Evolutionary conservation across 2,329 filamentous ascomycete genomes (phyloP).

Genomic region (Fusarium dlaminii): DNA sequence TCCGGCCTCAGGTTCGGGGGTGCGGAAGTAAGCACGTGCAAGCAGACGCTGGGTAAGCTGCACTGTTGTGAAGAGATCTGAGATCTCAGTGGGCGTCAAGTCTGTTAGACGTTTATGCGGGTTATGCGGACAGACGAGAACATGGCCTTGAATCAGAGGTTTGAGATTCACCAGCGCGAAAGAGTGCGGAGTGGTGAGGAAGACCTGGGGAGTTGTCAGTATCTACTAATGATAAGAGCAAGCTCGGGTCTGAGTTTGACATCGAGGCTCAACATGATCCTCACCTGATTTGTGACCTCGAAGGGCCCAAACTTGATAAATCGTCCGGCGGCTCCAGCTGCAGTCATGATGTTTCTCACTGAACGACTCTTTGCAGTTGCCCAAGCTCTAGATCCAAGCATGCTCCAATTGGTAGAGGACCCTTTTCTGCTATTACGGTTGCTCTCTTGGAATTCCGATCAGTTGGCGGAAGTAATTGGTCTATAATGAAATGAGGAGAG

Average conservation of each 20-base stretch:
- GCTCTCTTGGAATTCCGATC: background rate
- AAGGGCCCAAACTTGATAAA: constrained; percentile 77
- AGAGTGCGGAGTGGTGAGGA: constrained; percentile 80
- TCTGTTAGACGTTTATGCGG: constrained; percentile 78
- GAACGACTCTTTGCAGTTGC: constrained; percentile 12
- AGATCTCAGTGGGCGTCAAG: constrained; percentile 74
- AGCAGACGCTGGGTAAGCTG: constrained; percentile 84
- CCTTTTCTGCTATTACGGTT: background rate
- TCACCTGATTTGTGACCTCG: constrained; percentile 78
- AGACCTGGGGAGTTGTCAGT: constrained; percentile 70
- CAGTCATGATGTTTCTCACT: constrained; percentile 45
- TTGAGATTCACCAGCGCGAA: constrained; percentile 97
- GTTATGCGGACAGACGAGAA: constrained; percentile 83
- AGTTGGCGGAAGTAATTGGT: background rate
- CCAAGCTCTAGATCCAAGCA: constrained; percentile 31
- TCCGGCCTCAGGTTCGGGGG: constrained; percentile 66
- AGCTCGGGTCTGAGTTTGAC: background rate
- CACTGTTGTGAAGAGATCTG: constrained; percentile 87
- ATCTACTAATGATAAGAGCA: background rate
- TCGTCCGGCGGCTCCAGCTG: constrained; percentile 36
- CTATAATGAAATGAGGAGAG: background rate
- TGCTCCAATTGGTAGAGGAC: constrained; percentile 17
- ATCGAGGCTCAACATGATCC: constrained; percentile 7
- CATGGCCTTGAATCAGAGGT: constrained; percentile 90
- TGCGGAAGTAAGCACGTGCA: constrained; percentile 63